Conservation (phyloP, 1,284 basidiomycete genomes). For the Amylostereum chailletii region DNA sequence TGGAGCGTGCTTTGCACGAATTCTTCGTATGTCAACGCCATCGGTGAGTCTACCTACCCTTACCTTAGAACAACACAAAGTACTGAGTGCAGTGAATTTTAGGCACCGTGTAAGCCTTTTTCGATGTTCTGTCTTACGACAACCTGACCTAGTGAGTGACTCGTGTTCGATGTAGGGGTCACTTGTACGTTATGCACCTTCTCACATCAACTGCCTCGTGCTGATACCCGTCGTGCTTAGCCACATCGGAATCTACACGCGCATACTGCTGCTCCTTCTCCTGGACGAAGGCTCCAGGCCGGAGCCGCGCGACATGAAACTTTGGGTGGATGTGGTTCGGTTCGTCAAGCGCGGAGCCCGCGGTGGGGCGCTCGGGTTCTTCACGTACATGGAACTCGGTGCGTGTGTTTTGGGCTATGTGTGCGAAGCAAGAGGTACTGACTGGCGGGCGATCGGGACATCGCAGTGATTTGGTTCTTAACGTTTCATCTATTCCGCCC, state of each 20-base stretch:
- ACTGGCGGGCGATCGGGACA: neutral
- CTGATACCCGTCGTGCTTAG: conserved; percentile 19
- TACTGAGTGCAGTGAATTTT: neutral
- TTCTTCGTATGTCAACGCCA: conserved; percentile 45
- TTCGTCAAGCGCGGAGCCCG: conserved; percentile 48
- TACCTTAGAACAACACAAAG: neutral
- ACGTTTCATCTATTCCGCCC: conserved; percentile 38
- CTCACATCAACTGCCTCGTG: neutral
- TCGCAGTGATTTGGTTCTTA: conserved; percentile 37
- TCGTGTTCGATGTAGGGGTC: conserved; percentile 19
- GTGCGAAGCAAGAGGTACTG: neutral
- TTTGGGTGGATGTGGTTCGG: conserved; percentile 56
- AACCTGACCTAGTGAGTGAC: conserved; percentile 3
- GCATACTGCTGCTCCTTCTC: conserved; percentile 50
- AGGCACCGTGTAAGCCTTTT: conserved; percentile 21
- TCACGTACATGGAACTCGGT: conserved; percentile 58
- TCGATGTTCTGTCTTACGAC: conserved; percentile 1
- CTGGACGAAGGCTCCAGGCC: conserved; percentile 46
- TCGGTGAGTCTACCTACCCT: conserved; percentile 22
- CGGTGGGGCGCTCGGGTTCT: conserved; percentile 50
- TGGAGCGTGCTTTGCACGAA: conserved; percentile 54
- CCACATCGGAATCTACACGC: conserved; percentile 48
- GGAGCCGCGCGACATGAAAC: conserved; percentile 45
- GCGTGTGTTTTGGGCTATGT: conserved; percentile 13
- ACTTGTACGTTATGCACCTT: conserved; percentile 25